Conservation (phyloP, 106 monocot genomes). For the Ottelia alismoides region DNA sequence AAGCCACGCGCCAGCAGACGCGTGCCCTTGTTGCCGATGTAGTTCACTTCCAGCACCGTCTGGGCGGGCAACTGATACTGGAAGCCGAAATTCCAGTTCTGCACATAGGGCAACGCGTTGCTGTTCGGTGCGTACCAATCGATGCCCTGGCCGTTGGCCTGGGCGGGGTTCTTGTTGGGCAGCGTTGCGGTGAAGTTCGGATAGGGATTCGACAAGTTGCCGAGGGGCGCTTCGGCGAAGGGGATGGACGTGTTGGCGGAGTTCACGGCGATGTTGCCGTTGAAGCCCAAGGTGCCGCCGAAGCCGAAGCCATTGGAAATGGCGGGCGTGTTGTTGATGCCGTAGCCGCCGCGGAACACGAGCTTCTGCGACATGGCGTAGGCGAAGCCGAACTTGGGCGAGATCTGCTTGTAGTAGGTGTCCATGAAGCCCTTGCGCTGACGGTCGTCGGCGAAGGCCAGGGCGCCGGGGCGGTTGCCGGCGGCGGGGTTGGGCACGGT, state of each 20-base stretch:
- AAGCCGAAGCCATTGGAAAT: neutral
- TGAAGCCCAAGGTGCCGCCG: neutral
- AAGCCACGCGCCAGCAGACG: neutral
- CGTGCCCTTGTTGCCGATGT: neutral
- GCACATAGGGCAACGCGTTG: too few relatives aligned
- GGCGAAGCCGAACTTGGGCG: neutral
- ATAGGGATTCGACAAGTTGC: too few relatives aligned
- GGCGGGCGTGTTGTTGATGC: neutral
- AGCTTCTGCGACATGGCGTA: neutral
- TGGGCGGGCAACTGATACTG: neutral
- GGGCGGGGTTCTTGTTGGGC: neutral
- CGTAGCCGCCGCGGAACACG: neutral
- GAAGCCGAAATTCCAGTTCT: neutral
- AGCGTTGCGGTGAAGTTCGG: too few relatives aligned
- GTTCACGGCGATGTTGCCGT: neutral
- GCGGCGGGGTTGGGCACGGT: neutral
- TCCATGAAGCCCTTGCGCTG: neutral
- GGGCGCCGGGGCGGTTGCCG: neutral
- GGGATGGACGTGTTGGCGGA: neutral
- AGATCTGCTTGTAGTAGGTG: neutral
- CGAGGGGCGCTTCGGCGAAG: neutral
- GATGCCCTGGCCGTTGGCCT: neutral
- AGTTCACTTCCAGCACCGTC: neutral
- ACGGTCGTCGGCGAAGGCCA: neutral
- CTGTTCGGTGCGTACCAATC: neutral